Evolutionary conservation across 1,139 yeast species (phyloP), one percentile per base, ranked within the genome.

Genomic region (Hansenula anomala): DNA sequence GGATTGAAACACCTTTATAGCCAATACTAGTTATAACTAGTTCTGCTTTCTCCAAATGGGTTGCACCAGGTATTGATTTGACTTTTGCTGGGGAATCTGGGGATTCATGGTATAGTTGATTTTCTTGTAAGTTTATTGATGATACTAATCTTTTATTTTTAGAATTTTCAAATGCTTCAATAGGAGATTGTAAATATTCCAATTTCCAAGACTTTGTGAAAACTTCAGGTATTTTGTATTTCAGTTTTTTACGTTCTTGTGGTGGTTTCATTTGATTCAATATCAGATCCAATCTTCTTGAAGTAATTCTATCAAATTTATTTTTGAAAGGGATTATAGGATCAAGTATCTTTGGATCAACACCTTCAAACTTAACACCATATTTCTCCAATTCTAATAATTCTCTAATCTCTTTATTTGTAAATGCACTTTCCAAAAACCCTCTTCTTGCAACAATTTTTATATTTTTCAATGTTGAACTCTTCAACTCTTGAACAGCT

Each of bases 361-460:
- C 60, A 2, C 88, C 84, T 2, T 59, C 54, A 54, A 89, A 85
- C 30, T 57, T 59, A 4, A 77, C 71, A 1, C 78, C 80, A 28
- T 68, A 69, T 4, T 73, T 65, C 31, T 68, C 71, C 42, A 89
- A 66, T 43, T 80, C 83, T 51, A 90, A 66, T 33, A 92, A 66
- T 55, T 92, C 98, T 50, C 97, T 71, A 16, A 92, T 70, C 60
- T 92, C 99, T 57, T 89, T 92, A 51, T 88, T 90, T 3, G 97
- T 84, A 59, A 90, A 92, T 15, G 96, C 95, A 32, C 95, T 82
- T 51, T 86, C 84, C 33, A 78, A 55, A 22, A 89, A 65, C 1
- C 97, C 97, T 55, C 97, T 71, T 49, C 99, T 73, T 1, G 90
- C 98, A 28, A 87, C 81, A 19, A 94, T 75, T 39, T 75, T 73